These are phyloP conservation scores for Clausena lansium DNA, from an alignment of 345 rosid genomes.

Conservation along the genomic window DNA sequence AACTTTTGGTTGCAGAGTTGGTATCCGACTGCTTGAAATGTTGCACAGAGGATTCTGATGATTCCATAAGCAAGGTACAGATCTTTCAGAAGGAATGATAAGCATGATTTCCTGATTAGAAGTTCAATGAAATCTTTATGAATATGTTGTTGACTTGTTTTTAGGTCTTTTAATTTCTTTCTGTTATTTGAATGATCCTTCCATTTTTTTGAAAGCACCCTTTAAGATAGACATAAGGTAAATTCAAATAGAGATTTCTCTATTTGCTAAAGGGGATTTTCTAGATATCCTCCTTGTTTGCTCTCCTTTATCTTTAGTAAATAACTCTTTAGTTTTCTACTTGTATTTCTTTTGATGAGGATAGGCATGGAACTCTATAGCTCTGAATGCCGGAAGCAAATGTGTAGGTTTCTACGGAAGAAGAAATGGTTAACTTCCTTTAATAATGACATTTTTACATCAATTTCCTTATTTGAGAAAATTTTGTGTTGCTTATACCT, in stretches of 20 bases:
- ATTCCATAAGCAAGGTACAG: conserved; percentile 79
- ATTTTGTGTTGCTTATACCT: neutral
- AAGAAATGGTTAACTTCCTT: neutral
- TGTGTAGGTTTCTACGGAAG: neutral
- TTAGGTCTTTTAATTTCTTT: neutral
- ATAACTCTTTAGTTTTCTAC: neutral
- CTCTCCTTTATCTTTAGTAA: neutral
- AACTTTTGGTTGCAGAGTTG: conserved; percentile 60
- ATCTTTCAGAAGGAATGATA: neutral
- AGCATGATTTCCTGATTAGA: neutral
- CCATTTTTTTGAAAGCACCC: neutral
- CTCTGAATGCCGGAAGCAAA: neutral
- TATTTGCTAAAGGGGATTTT: neutral
- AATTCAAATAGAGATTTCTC: neutral
- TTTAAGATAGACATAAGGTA: neutral
- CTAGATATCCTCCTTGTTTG: neutral
- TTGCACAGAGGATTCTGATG: conserved; percentile 93
- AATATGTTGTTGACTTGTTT: neutral
- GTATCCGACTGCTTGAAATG: conserved; percentile 92
- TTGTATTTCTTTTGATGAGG: neutral
- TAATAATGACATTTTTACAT: neutral
- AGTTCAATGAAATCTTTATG: neutral
- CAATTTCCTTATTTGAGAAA: neutral
- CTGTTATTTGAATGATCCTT: neutral
- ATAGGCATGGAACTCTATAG: neutral